Percentiles rank a stretch among this genome's conserved stretches.
phyloP scores from a whole-genome alignment of 805 yeast genomes.

The Wickerhamomyces alni region DNA sequence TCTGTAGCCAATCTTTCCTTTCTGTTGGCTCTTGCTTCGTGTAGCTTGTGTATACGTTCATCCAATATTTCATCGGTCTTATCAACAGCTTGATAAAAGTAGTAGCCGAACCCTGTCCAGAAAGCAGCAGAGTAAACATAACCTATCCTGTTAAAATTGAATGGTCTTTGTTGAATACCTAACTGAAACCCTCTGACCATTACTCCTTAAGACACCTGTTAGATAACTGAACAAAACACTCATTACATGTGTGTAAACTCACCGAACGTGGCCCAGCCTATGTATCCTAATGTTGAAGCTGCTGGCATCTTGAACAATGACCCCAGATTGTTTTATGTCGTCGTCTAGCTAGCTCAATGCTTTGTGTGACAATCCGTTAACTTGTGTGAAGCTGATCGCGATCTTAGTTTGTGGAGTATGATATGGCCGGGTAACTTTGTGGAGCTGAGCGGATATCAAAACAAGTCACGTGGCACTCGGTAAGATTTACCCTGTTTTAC shows the following conservation, averaged over 20 bases:
- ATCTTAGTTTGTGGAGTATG: too few relatives aligned
- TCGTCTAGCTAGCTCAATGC: too few relatives aligned
- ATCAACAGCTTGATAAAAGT: conserved; percentile 32
- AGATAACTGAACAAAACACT: not conserved
- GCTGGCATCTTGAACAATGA: conserved; percentile 10
- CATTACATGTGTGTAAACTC: conserved; percentile 5
- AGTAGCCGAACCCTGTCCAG: conserved; percentile 38
- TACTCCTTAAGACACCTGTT: conserved; percentile 23
- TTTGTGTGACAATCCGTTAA: too few relatives aligned
- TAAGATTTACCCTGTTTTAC: too few relatives aligned
- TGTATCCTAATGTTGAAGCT: conserved; percentile 23
- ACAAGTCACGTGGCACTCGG: too few relatives aligned
- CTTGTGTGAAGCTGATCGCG: too few relatives aligned
- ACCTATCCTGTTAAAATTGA: conserved; percentile 31
- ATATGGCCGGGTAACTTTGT: too few relatives aligned
- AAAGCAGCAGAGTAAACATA: conserved; percentile 38
- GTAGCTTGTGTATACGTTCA: conserved; percentile 29
- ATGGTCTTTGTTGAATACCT: conserved; percentile 37
- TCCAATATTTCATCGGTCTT: conserved; percentile 33
- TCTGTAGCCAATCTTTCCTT: conserved; percentile 1
- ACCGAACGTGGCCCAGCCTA: conserved; percentile 36
- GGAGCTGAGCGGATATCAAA: too few relatives aligned
- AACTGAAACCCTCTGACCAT: conserved; percentile 38
- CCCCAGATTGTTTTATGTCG: too few relatives aligned
- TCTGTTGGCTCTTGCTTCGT: conserved; percentile 30